Percentiles rank a stretch among this genome's conserved stretches.
Evolutionary conservation across 2,329 filamentous ascomycete genomes (phyloP).

Genomic region (Microdochium bolleyi): DNA sequence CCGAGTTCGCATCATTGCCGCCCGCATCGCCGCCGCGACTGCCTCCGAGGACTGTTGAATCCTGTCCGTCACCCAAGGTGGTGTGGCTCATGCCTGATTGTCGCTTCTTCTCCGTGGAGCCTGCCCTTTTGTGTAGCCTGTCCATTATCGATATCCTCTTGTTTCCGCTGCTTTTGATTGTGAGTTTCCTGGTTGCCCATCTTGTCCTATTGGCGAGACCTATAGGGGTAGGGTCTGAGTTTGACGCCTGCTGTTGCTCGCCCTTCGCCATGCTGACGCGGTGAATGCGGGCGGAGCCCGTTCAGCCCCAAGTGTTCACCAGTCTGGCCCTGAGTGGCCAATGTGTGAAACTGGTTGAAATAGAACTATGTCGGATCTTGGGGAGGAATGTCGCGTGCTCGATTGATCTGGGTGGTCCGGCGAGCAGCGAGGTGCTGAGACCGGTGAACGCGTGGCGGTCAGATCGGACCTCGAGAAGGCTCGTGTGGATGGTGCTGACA

Average conservation of each 20-base stretch:
- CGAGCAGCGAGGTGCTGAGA: too few species aligned
- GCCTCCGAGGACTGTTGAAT: constrained; percentile 11
- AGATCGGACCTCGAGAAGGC: too few species aligned
- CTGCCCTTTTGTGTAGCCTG: constrained; percentile 56
- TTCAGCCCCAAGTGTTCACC: constrained; percentile 31
- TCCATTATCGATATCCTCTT: constrained; percentile 81
- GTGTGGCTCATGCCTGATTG: constrained; percentile 13
- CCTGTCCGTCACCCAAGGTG: constrained; percentile 16
- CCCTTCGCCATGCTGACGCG: constrained; percentile 25
- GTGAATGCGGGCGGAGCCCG: constrained; percentile 33
- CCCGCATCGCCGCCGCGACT: constrained; percentile 13
- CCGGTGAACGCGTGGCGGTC: too few species aligned
- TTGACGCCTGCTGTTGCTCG: constrained; percentile 13
- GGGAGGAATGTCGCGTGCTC: neutral
- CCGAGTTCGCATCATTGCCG: constrained; percentile 23
- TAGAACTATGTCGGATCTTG: neutral
- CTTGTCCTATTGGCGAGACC: constrained; percentile 61
- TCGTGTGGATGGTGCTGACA: too few species aligned
- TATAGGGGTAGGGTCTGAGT: constrained; percentile 5
- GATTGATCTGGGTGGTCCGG: neutral
- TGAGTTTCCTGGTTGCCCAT: constrained; percentile 92
- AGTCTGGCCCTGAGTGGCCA: constrained; percentile 26
- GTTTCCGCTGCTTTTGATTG: constrained; percentile 62
- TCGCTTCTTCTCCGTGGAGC: constrained; percentile 63
- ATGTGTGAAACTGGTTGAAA: neutral